phyloP scores from a whole-genome alignment of 345 rosid species.

The Carallia brachiata region DNA sequence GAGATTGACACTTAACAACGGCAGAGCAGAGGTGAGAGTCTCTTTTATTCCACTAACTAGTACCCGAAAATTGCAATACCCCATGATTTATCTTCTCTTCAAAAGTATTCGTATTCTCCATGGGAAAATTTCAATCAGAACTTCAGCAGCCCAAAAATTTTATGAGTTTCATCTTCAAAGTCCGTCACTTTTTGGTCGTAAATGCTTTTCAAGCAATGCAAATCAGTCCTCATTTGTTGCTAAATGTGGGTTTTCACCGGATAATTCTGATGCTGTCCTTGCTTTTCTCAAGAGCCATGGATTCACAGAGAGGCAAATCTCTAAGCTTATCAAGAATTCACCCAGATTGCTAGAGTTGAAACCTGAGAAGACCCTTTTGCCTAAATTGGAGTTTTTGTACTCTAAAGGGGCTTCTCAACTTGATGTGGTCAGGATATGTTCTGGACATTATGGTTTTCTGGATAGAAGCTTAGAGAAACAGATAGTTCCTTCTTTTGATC shows the following conservation, averaged over 20 bases:
- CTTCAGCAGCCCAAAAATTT: too few relatives aligned
- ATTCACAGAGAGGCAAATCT: not conserved
- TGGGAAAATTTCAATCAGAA: too few relatives aligned
- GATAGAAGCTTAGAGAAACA: not conserved
- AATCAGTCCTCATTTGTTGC: too few relatives aligned
- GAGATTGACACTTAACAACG: too few relatives aligned
- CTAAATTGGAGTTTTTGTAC: not conserved
- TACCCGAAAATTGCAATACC: too few relatives aligned
- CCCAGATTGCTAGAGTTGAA: not conserved
- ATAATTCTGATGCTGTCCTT: not conserved
- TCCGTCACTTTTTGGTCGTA: too few relatives aligned
- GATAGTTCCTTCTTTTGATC: not conserved
- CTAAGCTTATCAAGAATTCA: not conserved
- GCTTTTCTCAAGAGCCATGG: not conserved
- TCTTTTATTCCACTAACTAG: too few relatives aligned
- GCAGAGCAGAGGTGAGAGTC: too few relatives aligned
- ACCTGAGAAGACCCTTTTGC: conserved; percentile 1
- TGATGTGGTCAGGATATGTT: not conserved
- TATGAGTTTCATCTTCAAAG: too few relatives aligned
- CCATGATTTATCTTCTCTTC: too few relatives aligned
- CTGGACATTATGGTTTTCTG: not conserved
- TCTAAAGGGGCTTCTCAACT: not conserved
- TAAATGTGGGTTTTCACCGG: not conserved
- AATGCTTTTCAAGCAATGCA: too few relatives aligned
- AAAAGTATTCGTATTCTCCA: too few relatives aligned